Base-by-base conservation (phyloP, 129 eudicot genomes). In the Flaveria brownii region DNA sequence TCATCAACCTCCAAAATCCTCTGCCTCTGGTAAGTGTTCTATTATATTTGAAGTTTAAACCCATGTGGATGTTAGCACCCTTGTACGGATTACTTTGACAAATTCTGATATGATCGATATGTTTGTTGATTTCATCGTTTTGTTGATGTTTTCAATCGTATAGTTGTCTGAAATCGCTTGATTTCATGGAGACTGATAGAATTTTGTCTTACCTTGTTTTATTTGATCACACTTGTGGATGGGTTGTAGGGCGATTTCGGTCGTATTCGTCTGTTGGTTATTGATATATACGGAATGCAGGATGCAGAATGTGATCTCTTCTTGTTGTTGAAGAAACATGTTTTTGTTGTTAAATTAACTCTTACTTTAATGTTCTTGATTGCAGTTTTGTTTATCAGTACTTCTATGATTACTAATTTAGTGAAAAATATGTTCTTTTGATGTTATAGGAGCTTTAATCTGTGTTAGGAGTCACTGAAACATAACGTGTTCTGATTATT, bases 51-150 rank as follows among this genome's bases (percentile, higher is more conserved):
- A 20, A 20, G 5, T 36, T 7, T 23, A 26, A 78, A 63, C 72
- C 80, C 72, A 0, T 1, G 2, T 62, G 36, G 36, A 30, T 30
- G 62, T 46, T 13, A 22, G 13, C 5, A 9, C 50, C 11, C 14
- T 39, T 64, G 36, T 75, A 18, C 22, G 63, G 51, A 50, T 50
- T 46, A 23, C 30, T 68, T 39, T 6, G 15, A 14, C 26, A 70
- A 57, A 36, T 68, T 2, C 6, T 57, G 60, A 56, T 68, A 56
- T 69, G 76, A 57, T 69, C 49, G 60, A 45, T 57, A 15, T 68
- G 22, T 25, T 14, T 45, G 14, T 56, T 70, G 28, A 5, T 4
- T 64, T 13, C 15, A 6, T 57, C 4, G 16, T 12, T 50, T 14
- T 15, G 8, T 50, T 3, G 17, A 54, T 71, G 61, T 22, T 42